phyloP scores from a whole-genome alignment of 345 rosid species.

The Citrus mangshanensis region DNA sequence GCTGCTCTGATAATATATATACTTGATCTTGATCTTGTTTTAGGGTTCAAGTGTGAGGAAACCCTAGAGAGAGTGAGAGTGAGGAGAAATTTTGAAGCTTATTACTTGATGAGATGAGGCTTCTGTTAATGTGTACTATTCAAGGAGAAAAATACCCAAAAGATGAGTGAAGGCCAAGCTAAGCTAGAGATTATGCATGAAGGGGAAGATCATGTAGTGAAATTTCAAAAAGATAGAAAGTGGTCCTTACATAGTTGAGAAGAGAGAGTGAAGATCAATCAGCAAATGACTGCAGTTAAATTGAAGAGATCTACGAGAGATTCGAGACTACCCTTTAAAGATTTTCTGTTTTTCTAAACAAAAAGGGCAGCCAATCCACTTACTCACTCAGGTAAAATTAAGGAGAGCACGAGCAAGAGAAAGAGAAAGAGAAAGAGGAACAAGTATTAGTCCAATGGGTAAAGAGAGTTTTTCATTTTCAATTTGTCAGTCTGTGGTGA shows the following conservation, averaged over 20 bases:
- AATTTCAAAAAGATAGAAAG: neutral
- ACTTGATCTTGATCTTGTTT: neutral
- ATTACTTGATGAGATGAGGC: neutral
- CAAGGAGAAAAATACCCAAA: neutral
- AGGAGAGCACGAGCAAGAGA: slow-evolving; percentile 12
- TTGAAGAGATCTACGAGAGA: neutral
- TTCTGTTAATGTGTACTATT: neutral
- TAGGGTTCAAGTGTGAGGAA: neutral
- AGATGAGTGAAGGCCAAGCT: neutral
- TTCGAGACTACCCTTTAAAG: neutral
- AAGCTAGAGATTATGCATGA: slow-evolving; percentile 22
- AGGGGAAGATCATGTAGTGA: neutral
- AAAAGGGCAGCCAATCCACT: no score
- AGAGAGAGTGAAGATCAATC: neutral
- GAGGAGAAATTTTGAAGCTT: neutral
- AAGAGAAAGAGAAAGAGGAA: slow-evolving; percentile 23
- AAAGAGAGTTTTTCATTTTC: slow-evolving; percentile 14
- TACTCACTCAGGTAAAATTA: slow-evolving; percentile 26
- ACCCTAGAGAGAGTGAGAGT: neutral
- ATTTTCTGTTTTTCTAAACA: no score
- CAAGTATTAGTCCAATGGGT: slow-evolving; percentile 27
- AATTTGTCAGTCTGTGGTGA: neutral
- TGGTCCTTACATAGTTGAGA: neutral
- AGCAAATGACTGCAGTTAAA: neutral
- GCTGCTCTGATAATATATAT: no score